A percentile compares a stretch with the other conserved stretches of the same genome.
Evolutionary conservation across 169 alveolate genomes (phyloP).

Genomic region (Cryptosporidium tyzzeri): DNA sequence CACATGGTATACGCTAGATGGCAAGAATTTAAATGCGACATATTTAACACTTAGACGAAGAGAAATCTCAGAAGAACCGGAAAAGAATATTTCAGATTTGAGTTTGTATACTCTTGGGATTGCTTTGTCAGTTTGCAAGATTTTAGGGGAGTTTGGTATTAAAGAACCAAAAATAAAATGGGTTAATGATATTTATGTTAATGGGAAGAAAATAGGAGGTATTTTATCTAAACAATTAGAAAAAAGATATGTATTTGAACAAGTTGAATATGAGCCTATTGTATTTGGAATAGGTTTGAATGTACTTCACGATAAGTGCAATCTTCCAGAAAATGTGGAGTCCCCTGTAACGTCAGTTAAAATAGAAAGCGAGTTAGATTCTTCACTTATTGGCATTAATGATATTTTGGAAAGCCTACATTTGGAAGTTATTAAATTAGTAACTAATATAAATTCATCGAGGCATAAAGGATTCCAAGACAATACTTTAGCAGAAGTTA

Average conservation of each 20-base stretch:
- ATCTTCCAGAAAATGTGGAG: constrained; percentile 50
- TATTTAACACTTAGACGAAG: constrained; percentile 35
- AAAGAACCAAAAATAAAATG: constrained; percentile 38
- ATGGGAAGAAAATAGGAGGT: constrained; percentile 55
- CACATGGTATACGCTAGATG: constrained; percentile 26
- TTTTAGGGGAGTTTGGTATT: constrained; percentile 42
- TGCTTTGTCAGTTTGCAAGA: constrained; percentile 32
- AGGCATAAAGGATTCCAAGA: constrained; percentile 7
- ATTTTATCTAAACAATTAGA: constrained; percentile 36
- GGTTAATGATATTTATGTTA: constrained; percentile 65
- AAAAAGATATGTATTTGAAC: constrained; percentile 37
- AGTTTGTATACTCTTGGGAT: constrained; percentile 27
- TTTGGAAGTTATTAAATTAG: constrained; percentile 44
- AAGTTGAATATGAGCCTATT: constrained; percentile 45
- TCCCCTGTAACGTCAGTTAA: constrained; percentile 54
- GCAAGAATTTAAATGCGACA: constrained; percentile 40
- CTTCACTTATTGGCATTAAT: background rate
- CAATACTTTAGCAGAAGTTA: constrained; percentile 10
- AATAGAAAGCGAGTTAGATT: constrained; percentile 33
- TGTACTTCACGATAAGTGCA: constrained; percentile 41
- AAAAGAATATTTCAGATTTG: background rate
- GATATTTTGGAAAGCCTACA: constrained; percentile 41
- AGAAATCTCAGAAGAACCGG: background rate
- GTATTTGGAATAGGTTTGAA: constrained; percentile 69
- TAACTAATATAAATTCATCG: constrained; percentile 2